Conservation (phyloP, 2,329 filamentous ascomycete genomes). For the Trichoderma gracile region DNA sequence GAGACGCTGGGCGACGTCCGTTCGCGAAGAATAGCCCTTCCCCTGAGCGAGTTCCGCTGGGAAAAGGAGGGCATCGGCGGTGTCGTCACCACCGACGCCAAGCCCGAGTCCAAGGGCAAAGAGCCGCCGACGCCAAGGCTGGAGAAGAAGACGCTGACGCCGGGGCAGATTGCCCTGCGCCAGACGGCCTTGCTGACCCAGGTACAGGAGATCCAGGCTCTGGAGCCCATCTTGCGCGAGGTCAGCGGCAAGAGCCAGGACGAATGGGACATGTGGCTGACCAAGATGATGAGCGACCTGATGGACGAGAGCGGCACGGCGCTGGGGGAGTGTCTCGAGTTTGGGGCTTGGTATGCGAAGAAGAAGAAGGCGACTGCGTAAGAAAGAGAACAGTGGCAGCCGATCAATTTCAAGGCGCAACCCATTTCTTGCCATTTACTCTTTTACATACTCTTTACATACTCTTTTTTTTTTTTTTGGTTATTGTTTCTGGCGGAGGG, state of each 20-base stretch:
- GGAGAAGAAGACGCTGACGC: slow-evolving; percentile 55
- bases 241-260: slow-evolving; percentile 83
- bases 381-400: neutral
- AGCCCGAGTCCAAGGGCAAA: slow-evolving; percentile 54
- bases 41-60: slow-evolving; percentile 82
- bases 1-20: slow-evolving; percentile 69
- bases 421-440: neutral
- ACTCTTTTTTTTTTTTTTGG: neutral
- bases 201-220: slow-evolving; percentile 78
- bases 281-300: slow-evolving; percentile 81
- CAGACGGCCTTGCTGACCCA: slow-evolving; percentile 79
- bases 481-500: neutral
- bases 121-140: slow-evolving; percentile 36
- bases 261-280: slow-evolving; percentile 90
- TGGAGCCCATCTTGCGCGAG: slow-evolving; percentile 81
- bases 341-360: slow-evolving; percentile 86
- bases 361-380: slow-evolving; percentile 51
- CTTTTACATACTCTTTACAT: neutral
- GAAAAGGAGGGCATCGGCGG: slow-evolving; percentile 73
- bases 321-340: slow-evolving; percentile 82
- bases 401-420: no score
- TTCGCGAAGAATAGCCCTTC: slow-evolving; percentile 80
- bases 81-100: slow-evolving; percentile 61
- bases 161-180: slow-evolving; percentile 71
- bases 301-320: slow-evolving; percentile 75